Base-by-base conservation (phyloP, 2,329 filamentous ascomycete genomes). In the Elsinoe fawcettii region DNA sequence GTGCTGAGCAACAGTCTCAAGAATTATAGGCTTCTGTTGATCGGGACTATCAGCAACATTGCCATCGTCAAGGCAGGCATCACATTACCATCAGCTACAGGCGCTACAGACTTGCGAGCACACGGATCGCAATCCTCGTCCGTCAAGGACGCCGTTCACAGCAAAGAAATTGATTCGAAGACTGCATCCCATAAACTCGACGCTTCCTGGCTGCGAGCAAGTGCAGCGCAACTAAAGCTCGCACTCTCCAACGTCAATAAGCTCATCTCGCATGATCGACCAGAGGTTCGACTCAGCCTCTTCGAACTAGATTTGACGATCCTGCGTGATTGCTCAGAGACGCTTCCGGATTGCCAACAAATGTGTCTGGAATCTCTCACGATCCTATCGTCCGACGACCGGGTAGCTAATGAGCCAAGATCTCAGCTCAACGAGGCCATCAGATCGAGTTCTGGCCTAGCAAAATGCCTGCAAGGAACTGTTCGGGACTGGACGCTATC, bases 341-440 rank as follows among this genome's bases (percentile, higher is more conserved):
- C 89, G 0, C 75, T 99, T 11, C 74, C 77, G 9, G 84, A 88
- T 25, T 89, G 86, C 53, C 73, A 82, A 2, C 69, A 80, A 0
- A 82, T 96, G 62, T 80, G 93, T 41, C 80, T 93, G 0, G 93
- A 97, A 69, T 92, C 88, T 2, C 77, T 92, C 22, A 82, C 96
- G 64, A 80, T 86, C 14, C 74, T 96, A 7, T 39, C 55, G 5
- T 71, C 77, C 1, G 73, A 81, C 18, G 75, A 73, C n/a, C n/a
- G n/a, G 18, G 62, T 75, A 2, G 61, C 68, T 12, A 66, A 70
- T 2, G 59, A 58, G 5, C 60, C 67, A 23, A 63, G 63, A 51
- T 56, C 69, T 66, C 60, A 63, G 44, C 69, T 95, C 3, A 77
- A 76, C 25, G 79, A 84, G 60, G 73, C 95, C 23, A 74, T 85